A percentile compares a stretch with the other conserved stretches of the same genome.
phyloP scores from a whole-genome alignment of 2,329 filamentous ascomycete species.

The Xylariomycetidae sp. region DNA sequence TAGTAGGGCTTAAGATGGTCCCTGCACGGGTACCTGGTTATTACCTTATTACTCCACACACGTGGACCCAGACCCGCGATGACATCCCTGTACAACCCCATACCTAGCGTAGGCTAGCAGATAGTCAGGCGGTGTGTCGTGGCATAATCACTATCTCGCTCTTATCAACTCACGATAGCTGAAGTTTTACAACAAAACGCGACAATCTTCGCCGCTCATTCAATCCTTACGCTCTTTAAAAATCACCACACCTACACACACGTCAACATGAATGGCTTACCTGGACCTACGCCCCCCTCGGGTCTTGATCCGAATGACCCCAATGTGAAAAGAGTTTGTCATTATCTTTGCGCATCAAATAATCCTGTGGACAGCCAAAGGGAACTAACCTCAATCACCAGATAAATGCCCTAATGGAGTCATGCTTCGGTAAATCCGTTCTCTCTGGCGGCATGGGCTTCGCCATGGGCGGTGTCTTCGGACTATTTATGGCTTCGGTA shows the following conservation, averaged over 20 bases:
- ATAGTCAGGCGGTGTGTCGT: too few relatives aligned
- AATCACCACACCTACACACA: conserved; percentile 3
- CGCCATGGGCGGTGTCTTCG: conserved; percentile 87
- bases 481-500: conserved; percentile 97
- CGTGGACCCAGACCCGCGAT: too few relatives aligned
- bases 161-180: too few relatives aligned
- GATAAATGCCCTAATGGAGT: conserved; percentile 86
- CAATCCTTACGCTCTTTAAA: too few relatives aligned
- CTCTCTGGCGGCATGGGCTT: conserved; percentile 94
- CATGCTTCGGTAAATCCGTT: conserved; percentile 80
- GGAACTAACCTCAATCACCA: conserved; percentile 29
- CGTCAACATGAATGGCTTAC: conserved; percentile 23
- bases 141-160: too few relatives aligned
- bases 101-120: too few relatives aligned
- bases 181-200: not conserved
- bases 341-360: too few relatives aligned
- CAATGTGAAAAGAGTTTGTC: conserved; percentile 45
- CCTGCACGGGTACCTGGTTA: too few relatives aligned
- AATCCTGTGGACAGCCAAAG: conserved; percentile 1
- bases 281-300: conserved; percentile 17
- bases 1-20: too few relatives aligned
- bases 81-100: too few relatives aligned
- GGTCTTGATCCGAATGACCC: conserved; percentile 40
- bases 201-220: not conserved
- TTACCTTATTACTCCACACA: too few relatives aligned